Evolutionary conservation across 805 yeast genomes (phyloP), one percentile per base, ranked within the genome.

Genomic region (Suhomyces kilbournensis): DNA sequence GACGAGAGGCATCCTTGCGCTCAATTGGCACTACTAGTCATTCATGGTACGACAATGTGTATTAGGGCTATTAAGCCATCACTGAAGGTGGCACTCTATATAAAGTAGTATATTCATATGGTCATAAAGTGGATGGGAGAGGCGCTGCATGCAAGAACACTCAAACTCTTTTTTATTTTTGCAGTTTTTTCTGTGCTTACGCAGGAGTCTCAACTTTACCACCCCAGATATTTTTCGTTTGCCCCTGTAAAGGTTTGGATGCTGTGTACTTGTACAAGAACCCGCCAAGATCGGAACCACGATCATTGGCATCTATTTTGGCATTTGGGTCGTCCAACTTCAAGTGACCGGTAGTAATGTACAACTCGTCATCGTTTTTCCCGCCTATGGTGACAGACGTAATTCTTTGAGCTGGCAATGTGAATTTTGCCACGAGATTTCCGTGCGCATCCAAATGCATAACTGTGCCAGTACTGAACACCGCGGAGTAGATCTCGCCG

Each of bases 321-420:
- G 61, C 65, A 22, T 59, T 59, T 6, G 69, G 68, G 47, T 82
- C 81, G 17, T 67, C 73, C 49, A 77, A 70, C 47, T 79, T 64
- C 52, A 72, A 62, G 57, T 82, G 81, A 1, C 86, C 96, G 17
- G 85, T 78, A 3, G 96, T 87, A 35, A 90, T 81, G 60, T 79
- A 85, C 51, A 90, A 56, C 48, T 83, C 85, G 61, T 82, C 79
- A 50, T 72, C 62, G 17, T 81, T 67, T 23, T 65, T 63, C 1
- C 67, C 68, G 6, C 91, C 96, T 53, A 87, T 76, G 2, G 85
- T 78, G 40, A 85, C 84, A 57, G 96, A 88, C 3, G 89, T 79
- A 48, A 86, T 67, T 54, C 85, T 74, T 4, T 83, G 77, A 0
- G 75, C 74, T 1, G 96, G 96, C 50, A 90, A 63, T 5, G 66